Conservation (phyloP, 768 basidiomycete genomes). For the Mycena leptocephala region DNA sequence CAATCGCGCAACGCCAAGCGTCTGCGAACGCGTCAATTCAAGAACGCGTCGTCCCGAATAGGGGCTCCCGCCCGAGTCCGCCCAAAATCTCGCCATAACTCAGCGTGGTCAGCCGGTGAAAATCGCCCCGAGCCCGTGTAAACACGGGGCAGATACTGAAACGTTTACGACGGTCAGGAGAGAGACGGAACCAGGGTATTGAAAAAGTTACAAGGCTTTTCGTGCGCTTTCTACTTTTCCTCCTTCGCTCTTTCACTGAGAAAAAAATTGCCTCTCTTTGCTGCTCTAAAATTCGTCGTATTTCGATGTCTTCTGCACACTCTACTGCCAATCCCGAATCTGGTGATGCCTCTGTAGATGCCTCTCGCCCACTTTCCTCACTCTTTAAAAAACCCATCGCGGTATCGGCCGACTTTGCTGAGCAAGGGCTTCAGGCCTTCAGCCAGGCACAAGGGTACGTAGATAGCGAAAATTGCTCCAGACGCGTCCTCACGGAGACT, state of each 20-base stretch:
- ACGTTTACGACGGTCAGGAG: background rate
- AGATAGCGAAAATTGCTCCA: background rate
- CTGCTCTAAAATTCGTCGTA: background rate
- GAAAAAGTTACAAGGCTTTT: background rate
- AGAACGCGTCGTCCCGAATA: background rate
- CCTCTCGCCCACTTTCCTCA: background rate
- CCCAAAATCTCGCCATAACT: background rate
- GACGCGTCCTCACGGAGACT: background rate
- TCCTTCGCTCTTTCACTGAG: background rate
- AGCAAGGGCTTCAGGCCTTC: background rate
- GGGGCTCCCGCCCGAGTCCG: background rate
- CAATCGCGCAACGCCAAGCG: background rate
- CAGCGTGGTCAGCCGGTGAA: background rate
- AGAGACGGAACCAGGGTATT: background rate
- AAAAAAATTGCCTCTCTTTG: background rate
- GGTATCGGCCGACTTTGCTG: background rate
- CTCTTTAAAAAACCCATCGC: background rate
- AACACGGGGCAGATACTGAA: background rate
- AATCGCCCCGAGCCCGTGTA: background rate
- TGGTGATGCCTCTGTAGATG: background rate
- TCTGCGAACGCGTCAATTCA: background rate
- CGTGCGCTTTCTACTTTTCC: background rate
- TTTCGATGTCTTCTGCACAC: background rate
- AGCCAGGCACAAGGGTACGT: too few relatives aligned
- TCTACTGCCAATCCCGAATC: background rate